These are phyloP conservation scores for Incumbomyces delicatus DNA, from an alignment of 2,329 filamentous ascomycete genomes.

Conservation along the genomic window DNA sequence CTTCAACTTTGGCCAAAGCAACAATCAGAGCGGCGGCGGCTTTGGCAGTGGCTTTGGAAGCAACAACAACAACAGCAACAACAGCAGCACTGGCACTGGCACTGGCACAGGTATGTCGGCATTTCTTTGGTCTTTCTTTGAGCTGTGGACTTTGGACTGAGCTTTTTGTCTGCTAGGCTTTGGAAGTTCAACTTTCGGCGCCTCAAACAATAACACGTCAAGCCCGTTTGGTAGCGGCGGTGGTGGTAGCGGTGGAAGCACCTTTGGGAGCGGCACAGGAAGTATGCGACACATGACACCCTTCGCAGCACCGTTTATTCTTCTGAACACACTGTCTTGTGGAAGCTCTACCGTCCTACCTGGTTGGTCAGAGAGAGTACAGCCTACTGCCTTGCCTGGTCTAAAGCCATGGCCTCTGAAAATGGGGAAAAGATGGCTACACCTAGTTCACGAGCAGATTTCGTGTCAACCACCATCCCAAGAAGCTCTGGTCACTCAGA, in stretches of 20 bases:
- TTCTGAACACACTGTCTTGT: background rate
- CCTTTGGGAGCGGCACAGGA: conserved; percentile 5
- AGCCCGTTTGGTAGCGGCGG: conserved; percentile 18
- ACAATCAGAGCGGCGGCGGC: conserved; percentile 11
- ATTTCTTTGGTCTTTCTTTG: background rate
- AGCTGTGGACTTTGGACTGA: conserved; percentile 4
- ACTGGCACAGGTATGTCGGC: background rate
- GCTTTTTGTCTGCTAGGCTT: conserved; percentile 12
- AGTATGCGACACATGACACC: background rate
- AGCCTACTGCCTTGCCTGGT: background rate
- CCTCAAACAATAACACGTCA: conserved; percentile 12
- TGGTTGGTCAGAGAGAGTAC: background rate
- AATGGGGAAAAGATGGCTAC: background rate
- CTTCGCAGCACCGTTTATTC: background rate
- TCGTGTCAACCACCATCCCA: conserved; percentile 16
- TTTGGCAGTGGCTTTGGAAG: conserved; percentile 20
- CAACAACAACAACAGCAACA: conserved; percentile 15
- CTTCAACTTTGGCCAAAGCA: conserved; percentile 17
- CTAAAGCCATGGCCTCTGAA: background rate
- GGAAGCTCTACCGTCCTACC: background rate
- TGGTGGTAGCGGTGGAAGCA: conserved; percentile 12
- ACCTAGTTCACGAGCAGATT: conserved; percentile 1
- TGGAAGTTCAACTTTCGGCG: conserved; percentile 19
- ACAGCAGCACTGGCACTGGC: too few species aligned
- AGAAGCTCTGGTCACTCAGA: conserved; percentile 5